Evolutionary conservation across 805 yeast genomes (phyloP), one percentile per base, ranked within the genome.

Genomic region (Tetrapisispora phaffii): DNA sequence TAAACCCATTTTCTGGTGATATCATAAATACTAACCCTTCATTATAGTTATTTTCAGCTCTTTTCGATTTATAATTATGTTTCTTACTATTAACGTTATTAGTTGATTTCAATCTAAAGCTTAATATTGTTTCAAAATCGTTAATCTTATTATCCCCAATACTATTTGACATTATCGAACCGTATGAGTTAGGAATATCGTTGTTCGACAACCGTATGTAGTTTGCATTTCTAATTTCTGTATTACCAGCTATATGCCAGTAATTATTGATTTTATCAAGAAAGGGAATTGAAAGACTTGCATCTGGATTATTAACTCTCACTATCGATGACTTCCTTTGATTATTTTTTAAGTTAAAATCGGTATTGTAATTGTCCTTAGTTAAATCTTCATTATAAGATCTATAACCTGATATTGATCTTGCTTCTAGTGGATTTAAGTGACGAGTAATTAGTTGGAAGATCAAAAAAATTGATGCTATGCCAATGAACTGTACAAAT

Each of bases 91-190:
- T 42, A 29, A 26, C 23, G 6, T 17, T 29, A 34, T 37, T 24
- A 13, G 48, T 47, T 24, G 34, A 5, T 17, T 24, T 38, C 10
- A 55, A 42, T 17, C 47, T 53, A 41, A 61, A 56, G 22, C 48
- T 50, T 8, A 54, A 52, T 6, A 46, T 47, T 8, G 50, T 49
- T 47, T 61, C 66, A 42, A 60, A 60, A 47, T 61, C 60, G 51
- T 60, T 55, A 19, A 61, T 57, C n/a, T 47, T 51, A 46, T 59
- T 60, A 44, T 61, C 66, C 20, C 66, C 66, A 29, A 59, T 45
- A 3, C 63, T 65, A 46, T 60, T 61, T 17, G 66, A 61, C 20
- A 61, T 46, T 17, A 61, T 39, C 8, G 52, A 32, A 16, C 66
- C 66, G 32, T 52, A 45, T 7, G 45, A 44, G 19, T 52, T 47